Evolutionary conservation across 192 early-diverging fungal genomes (phyloP), one percentile per base, ranked within the genome.

Genomic region (Backusella tuberculispora): DNA sequence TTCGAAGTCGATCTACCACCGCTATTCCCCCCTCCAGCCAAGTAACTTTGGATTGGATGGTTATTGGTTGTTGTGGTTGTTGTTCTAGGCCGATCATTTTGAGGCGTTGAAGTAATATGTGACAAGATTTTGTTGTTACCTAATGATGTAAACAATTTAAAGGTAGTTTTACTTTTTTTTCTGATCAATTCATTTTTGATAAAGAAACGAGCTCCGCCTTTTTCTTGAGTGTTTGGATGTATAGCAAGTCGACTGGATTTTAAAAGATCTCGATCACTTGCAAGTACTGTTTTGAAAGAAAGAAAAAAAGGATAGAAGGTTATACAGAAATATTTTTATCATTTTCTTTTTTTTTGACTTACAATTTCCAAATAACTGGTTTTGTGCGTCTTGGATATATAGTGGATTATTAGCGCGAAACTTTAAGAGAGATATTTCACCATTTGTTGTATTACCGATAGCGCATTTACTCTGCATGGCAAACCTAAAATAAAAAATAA

Each of bases 401-500:
- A 24, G 41, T 12, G 14, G n/a, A 26, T 42, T 41, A 67, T 19
- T 67, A 21, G 66, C 66, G n/a, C 66, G 19, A 21, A 67, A 67
- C 1, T 38, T 67, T 12, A 67, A 67, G 37, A 67, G 37, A 21
- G 66, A 67, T 67, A 67, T 67, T 67, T 67, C 66, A 43, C 41
- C 66, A 40, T 67, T 67, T 8, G 38, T 19, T 43, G 66, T 67
- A 40, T 67, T 67, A 67, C 66, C 66, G 5, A 67, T 67, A 3
- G 66, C 66, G 9, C 66, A 67, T 67, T 67, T 67, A 41, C 66
- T 67, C n/a, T 41, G 66, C 41, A 67, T 67, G 38, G 66, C 66
- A 67, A 67, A 67, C 40, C 66, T 67, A 67, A 66, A 66, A 66
- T 24, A 60, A 56, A 56, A 56, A 56, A 60, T 10, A 60, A 9